phyloP scores from a whole-genome alignment of 2,329 filamentous ascomycete genomes.

The Penicillium sp. region DNA sequence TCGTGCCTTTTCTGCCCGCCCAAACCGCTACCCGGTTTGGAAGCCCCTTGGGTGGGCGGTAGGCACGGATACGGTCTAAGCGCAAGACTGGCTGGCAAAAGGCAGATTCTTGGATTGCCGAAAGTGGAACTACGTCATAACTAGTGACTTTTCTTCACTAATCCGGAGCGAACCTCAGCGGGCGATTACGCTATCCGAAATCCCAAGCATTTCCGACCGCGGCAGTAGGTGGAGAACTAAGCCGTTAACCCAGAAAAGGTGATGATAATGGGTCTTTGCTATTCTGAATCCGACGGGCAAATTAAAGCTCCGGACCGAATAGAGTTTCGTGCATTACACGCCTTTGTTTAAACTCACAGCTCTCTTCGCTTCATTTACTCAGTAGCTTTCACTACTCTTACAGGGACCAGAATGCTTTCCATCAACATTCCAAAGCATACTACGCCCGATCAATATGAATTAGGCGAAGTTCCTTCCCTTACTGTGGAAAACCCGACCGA shows the following conservation, averaged over 20 bases:
- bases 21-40: too few species aligned
- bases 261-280: background rate
- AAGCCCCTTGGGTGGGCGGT: too few species aligned
- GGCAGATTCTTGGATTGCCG: background rate
- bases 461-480: constrained; percentile 15
- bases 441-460: constrained; percentile 19
- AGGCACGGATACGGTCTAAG: background rate
- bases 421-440: constrained; percentile 18
- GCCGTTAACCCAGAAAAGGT: background rate
- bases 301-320: background rate
- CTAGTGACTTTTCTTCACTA: background rate
- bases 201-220: background rate
- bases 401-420: constrained; percentile 18
- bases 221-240: background rate
- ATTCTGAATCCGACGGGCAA: background rate
- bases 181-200: background rate
- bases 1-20: background rate
- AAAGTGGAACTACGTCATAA: background rate
- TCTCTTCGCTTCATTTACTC: background rate
- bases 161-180: background rate
- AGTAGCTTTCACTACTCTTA: background rate
- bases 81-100: background rate
- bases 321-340: background rate
- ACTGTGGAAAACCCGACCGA: constrained; percentile 17
- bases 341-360: background rate